Percentiles rank a stretch among this genome's conserved stretches.
Conservation (phyloP, 208 protist species). For the Trypanosoma scelopori region DNA sequence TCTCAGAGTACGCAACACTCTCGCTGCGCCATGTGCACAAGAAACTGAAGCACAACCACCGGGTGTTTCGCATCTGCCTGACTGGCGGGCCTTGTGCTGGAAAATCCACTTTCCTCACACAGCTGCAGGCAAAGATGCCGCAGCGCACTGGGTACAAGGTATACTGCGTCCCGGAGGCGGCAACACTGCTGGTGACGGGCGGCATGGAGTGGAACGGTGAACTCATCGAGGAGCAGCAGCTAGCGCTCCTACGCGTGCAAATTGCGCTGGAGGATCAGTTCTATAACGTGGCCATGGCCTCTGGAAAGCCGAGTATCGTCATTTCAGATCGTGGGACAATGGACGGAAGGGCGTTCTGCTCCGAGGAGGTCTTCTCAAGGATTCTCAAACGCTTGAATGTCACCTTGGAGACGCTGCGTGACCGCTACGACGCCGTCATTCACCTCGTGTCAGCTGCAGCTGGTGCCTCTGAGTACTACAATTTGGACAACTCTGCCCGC, state of each 20-base stretch:
- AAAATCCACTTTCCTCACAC: slow-evolving; percentile 74
- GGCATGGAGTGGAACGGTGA: slow-evolving; percentile 66
- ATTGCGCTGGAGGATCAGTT: slow-evolving; percentile 79
- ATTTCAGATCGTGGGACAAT: slow-evolving; percentile 84
- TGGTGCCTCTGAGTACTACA: slow-evolving; percentile 80
- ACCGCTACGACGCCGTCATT: slow-evolving; percentile 84
- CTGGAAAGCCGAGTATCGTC: slow-evolving; percentile 46
- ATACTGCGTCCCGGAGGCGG: slow-evolving; percentile 80
- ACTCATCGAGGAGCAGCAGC: slow-evolving; percentile 57
- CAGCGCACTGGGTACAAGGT: slow-evolving; percentile 69
- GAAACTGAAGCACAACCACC: slow-evolving; percentile 47
- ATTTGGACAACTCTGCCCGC: slow-evolving; percentile 74
- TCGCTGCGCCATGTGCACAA: slow-evolving; percentile 45
- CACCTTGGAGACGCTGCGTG: slow-evolving; percentile 58
- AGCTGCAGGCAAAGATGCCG: slow-evolving; percentile 60
- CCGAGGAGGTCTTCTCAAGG: slow-evolving; percentile 48
- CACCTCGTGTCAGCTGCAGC: slow-evolving; percentile 80
- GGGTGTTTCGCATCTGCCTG: slow-evolving; percentile 67
- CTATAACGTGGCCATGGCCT: slow-evolving; percentile 54
- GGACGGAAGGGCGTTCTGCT: slow-evolving; percentile 83
- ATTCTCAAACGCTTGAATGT: slow-evolving; percentile 46
- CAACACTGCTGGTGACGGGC: slow-evolving; percentile 69
- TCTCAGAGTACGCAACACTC: slow-evolving; percentile 48
- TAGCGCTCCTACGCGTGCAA: slow-evolving; percentile 62
- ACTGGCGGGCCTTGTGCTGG: slow-evolving; percentile 84